Evolutionary conservation across 352 stramenopile genomes (phyloP), one percentile per base, ranked within the genome.

Genomic region (Aphanomyces euteiches): DNA sequence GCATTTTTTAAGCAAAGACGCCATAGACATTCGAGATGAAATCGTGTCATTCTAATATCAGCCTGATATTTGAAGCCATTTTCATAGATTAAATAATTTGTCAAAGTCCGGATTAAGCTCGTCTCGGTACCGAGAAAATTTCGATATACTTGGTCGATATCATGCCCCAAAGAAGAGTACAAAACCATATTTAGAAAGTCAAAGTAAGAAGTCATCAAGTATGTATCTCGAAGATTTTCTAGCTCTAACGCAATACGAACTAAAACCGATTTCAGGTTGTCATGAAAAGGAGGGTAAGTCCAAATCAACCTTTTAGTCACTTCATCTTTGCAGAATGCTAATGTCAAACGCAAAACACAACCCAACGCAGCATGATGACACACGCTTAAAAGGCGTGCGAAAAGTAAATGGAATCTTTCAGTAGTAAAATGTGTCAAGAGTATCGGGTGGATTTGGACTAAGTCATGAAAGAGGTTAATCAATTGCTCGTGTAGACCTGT

Each of bases 121-220:
- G 64, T 70, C 7, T 37, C 47, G 10, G 21, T 5, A 5, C 64
- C 64, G 3, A 70, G 3, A 21, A 63, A 63, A 19, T 47, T 36
- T 3, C 64, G 64, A 39, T 70, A 70, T 36, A 6, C 19, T 7
- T 7, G 8, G 54, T 58, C 36, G 5, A 10, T 4, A 0, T 4
- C 13, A 3, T 10, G 7, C 40, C 48, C 48, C 4, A 48, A 19
- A 10, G 34, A 6, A 19, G 47, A 59, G 17, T 36, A 47, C 17
- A 53, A n/a, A 7, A 70, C n/a, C 47, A 70, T 12, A 36, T 70
- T 70, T n/a, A 70, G 61, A 39, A 70, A 70, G 8, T 54, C 48
- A 10, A 60, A n/a, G 21, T 61, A 63, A 6, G 19, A 63, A n/a
- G 6, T 1, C 13, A 21, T 15, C 8, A 17, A 13, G 5, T 48